A percentile compares a stretch with the other conserved stretches of the same genome.
phyloP scores from a whole-genome alignment of 1,284 basidiomycete species.

The Mycosarcoma mackinlayi region DNA sequence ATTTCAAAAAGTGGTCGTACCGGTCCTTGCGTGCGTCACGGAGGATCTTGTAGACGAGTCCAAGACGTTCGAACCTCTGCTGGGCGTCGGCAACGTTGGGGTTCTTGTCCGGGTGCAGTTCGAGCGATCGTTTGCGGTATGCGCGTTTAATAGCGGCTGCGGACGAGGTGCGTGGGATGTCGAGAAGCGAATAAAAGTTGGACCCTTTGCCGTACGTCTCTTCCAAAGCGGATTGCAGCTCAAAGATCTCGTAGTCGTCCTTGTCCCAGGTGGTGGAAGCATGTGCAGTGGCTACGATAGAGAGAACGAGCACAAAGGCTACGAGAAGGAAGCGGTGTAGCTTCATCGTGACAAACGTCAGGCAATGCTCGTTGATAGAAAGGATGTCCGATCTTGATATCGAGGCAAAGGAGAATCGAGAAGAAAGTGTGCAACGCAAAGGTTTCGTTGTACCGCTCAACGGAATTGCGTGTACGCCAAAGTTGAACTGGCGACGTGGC shows the following conservation, averaged over 20 bases:
- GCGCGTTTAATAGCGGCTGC: slow-evolving; percentile 58
- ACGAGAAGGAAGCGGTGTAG: slow-evolving; percentile 24
- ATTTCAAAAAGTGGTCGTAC: slow-evolving; percentile 64
- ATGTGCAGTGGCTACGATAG: slow-evolving; percentile 13
- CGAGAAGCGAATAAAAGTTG: slow-evolving; percentile 64
- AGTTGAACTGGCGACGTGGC: slow-evolving; percentile 26
- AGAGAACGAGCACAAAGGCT: slow-evolving; percentile 15
- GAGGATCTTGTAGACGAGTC: slow-evolving; percentile 65
- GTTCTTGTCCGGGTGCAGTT: slow-evolving; percentile 67
- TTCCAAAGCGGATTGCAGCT: slow-evolving; percentile 62
- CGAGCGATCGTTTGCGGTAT: slow-evolving; percentile 61
- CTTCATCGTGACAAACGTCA: slow-evolving; percentile 14
- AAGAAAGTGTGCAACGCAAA: not conserved
- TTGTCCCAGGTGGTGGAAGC: slow-evolving; percentile 54
- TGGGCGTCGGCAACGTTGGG: slow-evolving; percentile 43
- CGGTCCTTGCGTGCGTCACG: slow-evolving; percentile 63
- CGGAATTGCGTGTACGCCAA: not conserved
- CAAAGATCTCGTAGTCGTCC: slow-evolving; percentile 65
- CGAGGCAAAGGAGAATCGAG: slow-evolving; percentile 3
- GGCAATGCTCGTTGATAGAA: not conserved
- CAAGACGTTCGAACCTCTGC: slow-evolving; percentile 63
- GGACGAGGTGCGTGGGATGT: slow-evolving; percentile 41
- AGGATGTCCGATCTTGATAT: not conserved
- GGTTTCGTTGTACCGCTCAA: not conserved
- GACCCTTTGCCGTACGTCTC: slow-evolving; percentile 48